These are phyloP conservation scores for Talaromyces piceae DNA, from an alignment of 2,329 filamentous ascomycete species.

Conservation along the genomic window DNA sequence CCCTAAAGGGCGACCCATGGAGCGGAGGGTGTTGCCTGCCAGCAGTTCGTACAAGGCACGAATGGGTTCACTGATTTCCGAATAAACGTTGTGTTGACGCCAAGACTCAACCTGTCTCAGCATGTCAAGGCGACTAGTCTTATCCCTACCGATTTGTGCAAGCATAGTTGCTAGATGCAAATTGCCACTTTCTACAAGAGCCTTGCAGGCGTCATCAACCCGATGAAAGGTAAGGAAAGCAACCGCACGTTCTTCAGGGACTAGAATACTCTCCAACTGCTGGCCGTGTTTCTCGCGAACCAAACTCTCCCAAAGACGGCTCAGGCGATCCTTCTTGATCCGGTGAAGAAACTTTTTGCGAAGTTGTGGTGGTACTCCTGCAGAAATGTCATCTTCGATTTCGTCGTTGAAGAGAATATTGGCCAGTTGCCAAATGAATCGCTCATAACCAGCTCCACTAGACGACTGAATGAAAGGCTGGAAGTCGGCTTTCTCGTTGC, in stretches of 20 bases:
- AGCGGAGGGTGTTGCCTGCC: conserved; percentile 77
- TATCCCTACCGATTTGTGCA: conserved; percentile 69
- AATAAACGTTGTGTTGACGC: conserved; percentile 73
- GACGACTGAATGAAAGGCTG: conserved; percentile 24
- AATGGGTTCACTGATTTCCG: conserved; percentile 77
- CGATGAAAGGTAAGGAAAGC: conserved; percentile 71
- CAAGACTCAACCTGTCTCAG: conserved; percentile 73
- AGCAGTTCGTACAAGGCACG: conserved; percentile 85
- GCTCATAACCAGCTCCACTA: conserved; percentile 26
- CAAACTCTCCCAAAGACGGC: conserved; percentile 33
- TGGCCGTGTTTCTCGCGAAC: conserved; percentile 57
- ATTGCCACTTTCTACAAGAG: conserved; percentile 67
- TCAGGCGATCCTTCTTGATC: conserved; percentile 43
- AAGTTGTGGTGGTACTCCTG: conserved; percentile 32
- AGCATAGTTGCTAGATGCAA: conserved; percentile 79
- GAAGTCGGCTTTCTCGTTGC: conserved; percentile 27
- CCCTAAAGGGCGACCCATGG: conserved; percentile 63
- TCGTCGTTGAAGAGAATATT: conserved; percentile 78
- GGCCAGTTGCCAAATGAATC: conserved; percentile 72
- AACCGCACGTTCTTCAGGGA: conserved; percentile 75
- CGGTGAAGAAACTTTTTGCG: conserved; percentile 34
- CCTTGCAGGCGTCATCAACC: conserved; percentile 72
- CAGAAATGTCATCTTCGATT: conserved; percentile 40
- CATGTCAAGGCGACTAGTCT: conserved; percentile 65
- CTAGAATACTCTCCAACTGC: conserved; percentile 57